phyloP scores from a whole-genome alignment of 2,329 filamentous ascomycete species.

The Colletotrichum kahawae region DNA sequence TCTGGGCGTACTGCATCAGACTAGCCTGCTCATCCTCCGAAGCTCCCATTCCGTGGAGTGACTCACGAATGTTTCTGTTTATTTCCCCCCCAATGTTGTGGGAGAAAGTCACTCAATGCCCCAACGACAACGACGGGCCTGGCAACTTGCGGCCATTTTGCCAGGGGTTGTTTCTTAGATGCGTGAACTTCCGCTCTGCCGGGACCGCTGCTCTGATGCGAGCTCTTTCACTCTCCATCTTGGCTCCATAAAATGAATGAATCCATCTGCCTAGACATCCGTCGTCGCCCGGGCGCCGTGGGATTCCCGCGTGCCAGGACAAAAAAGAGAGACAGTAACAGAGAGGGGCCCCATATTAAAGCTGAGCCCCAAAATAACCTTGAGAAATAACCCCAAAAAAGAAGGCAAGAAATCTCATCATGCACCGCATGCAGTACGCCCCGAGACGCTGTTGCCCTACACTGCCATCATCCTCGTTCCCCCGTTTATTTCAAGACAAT shows the following conservation, averaged over 20 bases:
- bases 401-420: background rate
- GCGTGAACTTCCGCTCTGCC: background rate
- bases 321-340: background rate
- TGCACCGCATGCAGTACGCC: background rate
- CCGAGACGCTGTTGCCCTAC: background rate
- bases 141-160: background rate
- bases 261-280: background rate
- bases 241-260: background rate
- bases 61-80: slow-evolving; percentile 13
- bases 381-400: background rate
- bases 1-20: background rate
- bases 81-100: background rate
- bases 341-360: background rate
- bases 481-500: background rate
- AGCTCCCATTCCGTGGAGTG: slow-evolving; percentile 2
- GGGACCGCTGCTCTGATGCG: background rate
- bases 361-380: background rate
- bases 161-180: background rate
- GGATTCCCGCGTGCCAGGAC: background rate
- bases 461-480: slow-evolving; percentile 2
- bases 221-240: background rate
- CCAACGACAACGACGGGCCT: background rate
- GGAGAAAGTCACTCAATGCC: background rate
- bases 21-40: background rate
- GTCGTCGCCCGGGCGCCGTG: slow-evolving; percentile 17